phyloP scores from a whole-genome alignment of 495 filamentous ascomycete genomes.

The Annulohypoxylon moriforme region DNA sequence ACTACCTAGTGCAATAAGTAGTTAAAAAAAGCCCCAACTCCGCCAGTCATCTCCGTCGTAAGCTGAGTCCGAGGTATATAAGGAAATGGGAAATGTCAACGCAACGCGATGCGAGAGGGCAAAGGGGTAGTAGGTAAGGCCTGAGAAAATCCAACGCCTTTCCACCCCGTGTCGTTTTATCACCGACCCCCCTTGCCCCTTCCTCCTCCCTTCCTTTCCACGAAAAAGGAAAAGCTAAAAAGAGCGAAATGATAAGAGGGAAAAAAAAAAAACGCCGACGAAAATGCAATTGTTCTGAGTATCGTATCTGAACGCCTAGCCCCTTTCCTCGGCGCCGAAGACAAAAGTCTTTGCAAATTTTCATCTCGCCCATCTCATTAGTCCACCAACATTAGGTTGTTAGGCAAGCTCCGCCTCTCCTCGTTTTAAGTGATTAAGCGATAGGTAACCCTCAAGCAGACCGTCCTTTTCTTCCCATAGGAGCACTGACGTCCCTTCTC shows the following conservation, averaged over 20 bases:
- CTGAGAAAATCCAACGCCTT: constrained; percentile 13
- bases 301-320: constrained; percentile 1
- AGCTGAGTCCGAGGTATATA: constrained; percentile 11
- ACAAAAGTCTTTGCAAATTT: background rate
- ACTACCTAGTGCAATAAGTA: background rate
- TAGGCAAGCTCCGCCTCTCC: background rate
- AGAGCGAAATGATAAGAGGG: background rate
- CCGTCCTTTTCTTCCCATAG: constrained; percentile 46
- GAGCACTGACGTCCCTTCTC: constrained; percentile 59
- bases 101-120: background rate
- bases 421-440: background rate
- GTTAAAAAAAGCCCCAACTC: constrained; percentile 11
- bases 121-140: background rate
- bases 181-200: background rate
- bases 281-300: constrained; percentile 29
- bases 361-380: background rate
- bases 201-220: background rate
- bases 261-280: constrained; percentile 28
- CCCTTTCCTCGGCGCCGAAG: background rate
- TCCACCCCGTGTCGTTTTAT: constrained; percentile 1
- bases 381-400: background rate
- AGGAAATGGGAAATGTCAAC: constrained; percentile 2
- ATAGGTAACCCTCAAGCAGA: constrained; percentile 12
- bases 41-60: constrained; percentile 21
- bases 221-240: background rate